phyloP scores from a whole-genome alignment of 108 stramenopile species.

The Mediolabrus comicus region DNA sequence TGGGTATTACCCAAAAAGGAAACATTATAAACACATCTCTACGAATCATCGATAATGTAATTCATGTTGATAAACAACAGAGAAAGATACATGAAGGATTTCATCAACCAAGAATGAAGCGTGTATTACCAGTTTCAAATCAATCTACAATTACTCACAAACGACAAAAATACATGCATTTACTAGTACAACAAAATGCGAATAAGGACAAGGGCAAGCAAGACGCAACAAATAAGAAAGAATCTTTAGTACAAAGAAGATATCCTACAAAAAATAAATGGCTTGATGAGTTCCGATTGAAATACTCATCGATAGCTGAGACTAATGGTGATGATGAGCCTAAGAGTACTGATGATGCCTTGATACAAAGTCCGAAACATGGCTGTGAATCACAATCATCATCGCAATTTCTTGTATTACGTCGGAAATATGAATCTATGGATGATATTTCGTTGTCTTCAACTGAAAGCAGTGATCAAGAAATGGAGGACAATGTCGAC shows the following conservation, averaged over 20 bases:
- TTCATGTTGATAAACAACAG: constrained; percentile 7
- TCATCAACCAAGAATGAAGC: background rate
- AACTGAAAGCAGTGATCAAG: constrained; percentile 5
- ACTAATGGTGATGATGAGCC: background rate
- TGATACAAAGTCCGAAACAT: background rate
- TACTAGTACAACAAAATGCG: constrained; percentile 7
- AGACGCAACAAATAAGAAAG: background rate
- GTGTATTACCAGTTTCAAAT: background rate
- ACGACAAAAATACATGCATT: constrained; percentile 18
- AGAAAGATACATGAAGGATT: constrained; percentile 1
- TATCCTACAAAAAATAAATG: constrained; percentile 21
- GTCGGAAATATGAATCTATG: constrained; percentile 13
- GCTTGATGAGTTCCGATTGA: constrained; percentile 6
- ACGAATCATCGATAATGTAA: constrained; percentile 21
- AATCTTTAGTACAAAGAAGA: constrained; percentile 25
- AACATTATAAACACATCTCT: constrained; percentile 22
- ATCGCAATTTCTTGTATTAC: constrained; percentile 7
- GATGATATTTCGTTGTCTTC: constrained; percentile 29
- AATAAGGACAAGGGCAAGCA: background rate
- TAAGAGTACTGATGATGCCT: background rate
- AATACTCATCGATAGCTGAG: background rate
- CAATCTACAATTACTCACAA: background rate
- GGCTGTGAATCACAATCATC: background rate
- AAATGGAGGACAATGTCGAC: constrained; percentile 3
- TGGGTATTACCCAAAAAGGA: background rate